A percentile compares a stretch with the other conserved stretches of the same genome.
Conservation (phyloP, 306 rosid genomes). For the Hippophae gyantsensis region DNA sequence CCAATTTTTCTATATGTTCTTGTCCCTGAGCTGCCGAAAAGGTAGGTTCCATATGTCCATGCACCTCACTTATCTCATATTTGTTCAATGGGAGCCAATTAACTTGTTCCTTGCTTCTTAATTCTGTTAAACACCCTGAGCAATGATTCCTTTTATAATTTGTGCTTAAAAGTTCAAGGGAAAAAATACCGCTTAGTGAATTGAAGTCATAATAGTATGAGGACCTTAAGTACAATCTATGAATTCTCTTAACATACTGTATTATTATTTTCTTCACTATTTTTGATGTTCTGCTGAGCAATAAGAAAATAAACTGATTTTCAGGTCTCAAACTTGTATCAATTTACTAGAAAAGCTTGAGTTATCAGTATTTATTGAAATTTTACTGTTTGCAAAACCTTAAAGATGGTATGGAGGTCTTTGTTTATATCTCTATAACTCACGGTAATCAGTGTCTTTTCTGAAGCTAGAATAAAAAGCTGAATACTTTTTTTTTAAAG, state of each 20-base stretch:
- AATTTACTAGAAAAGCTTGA: too few species aligned
- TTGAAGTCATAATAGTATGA: too few species aligned
- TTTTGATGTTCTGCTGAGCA: background rate
- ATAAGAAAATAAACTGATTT: too few species aligned
- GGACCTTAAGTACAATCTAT: background rate
- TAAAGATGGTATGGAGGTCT: background rate
- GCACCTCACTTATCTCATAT: background rate
- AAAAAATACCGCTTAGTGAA: too few species aligned
- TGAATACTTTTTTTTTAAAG: background rate
- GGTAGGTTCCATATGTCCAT: slow-evolving; percentile 30
- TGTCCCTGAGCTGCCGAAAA: slow-evolving; percentile 77
- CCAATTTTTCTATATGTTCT: slow-evolving; percentile 63
- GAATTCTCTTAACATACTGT: background rate
- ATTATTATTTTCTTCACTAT: background rate
- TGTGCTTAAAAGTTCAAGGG: background rate
- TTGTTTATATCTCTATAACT: background rate
- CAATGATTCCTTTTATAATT: background rate
- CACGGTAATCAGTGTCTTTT: background rate
- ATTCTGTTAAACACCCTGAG: background rate
- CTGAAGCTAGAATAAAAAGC: background rate
- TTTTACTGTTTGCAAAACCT: background rate
- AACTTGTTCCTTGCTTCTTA: background rate
- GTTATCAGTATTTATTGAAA: background rate
- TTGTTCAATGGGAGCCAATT: background rate
- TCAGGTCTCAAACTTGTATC: too few species aligned